These are phyloP conservation scores for Epichloe festucae DNA, from an alignment of 2,329 filamentous ascomycete species.

Conservation along the genomic window DNA sequence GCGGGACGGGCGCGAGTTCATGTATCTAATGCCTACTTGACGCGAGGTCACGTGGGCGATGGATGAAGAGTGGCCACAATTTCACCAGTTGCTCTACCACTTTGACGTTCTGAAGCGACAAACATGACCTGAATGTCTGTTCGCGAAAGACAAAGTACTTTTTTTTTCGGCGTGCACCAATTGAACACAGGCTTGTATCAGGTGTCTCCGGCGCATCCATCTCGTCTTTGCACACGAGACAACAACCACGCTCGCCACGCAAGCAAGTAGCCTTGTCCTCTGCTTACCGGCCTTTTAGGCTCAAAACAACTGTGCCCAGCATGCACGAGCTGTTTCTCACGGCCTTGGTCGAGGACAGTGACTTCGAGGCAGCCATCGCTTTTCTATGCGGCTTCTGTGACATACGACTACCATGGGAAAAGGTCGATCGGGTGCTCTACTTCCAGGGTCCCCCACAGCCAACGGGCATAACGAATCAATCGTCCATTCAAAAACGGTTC, in stretches of 20 bases:
- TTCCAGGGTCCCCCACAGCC: conserved; percentile 36
- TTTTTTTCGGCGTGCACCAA: not conserved
- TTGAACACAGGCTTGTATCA: not conserved
- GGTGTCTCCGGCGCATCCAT: not conserved
- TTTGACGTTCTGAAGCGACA: not conserved
- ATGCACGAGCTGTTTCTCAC: conserved; percentile 52
- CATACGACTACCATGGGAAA: conserved; percentile 35
- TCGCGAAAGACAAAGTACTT: not conserved
- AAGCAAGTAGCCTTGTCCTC: not conserved
- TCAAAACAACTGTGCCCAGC: not conserved
- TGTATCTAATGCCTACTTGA: not conserved
- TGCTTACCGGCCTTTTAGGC: not conserved
- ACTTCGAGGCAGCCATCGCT: conserved; percentile 34
- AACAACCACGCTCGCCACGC: not conserved
- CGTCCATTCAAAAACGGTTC: conserved; percentile 25
- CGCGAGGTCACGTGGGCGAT: conserved; percentile 4
- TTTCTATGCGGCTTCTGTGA: conserved; percentile 45
- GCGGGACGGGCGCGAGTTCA: not conserved
- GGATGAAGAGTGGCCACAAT: not conserved
- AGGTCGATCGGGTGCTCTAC: conserved; percentile 38
- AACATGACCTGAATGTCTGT: not conserved
- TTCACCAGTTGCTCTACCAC: too few relatives aligned
- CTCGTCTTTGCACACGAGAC: not conserved
- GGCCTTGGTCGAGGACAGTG: conserved; percentile 35
- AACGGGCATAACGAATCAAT: conserved; percentile 30